Evolutionary conservation across 371 early-diverging fungal genomes (phyloP), one percentile per base, ranked within the genome.

Genomic region (Encephalitozoon hellem): DNA sequence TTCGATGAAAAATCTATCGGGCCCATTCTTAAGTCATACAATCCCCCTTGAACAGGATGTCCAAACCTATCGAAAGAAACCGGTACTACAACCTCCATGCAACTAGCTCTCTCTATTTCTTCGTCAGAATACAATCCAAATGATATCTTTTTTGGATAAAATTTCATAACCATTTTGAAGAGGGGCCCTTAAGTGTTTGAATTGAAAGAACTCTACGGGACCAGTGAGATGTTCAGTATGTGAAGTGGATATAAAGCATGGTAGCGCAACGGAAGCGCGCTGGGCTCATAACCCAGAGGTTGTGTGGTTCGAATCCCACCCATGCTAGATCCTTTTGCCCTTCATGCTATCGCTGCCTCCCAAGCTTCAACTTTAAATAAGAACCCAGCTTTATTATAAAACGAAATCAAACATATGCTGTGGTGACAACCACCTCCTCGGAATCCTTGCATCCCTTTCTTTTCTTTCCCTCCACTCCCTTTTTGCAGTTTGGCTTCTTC

Each of bases 11-110:
- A 88, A 88, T 79, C 89, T 87, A 80, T 88, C 87, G 99, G 96
- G 38, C 99, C 99, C 76, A 99, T 89, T 12, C 92, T 89, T 49
- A 90, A 88, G 87, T 97, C 98, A 80, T 95, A 94, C 25, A 97
- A 87, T 76, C 97, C 97, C 66, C 93, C 91, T 67, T 86, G 87
- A 0, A 89, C 91, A 9, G 98, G 95, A 74, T 94, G 91, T 52
- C 90, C 91, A 47, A 94, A 86, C 23, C 88, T 87, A 87, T 97
- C 96, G 80, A 95, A 91, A 32, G 92, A 83, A n/a, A 87, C 84
- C 0, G 96, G 92, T 80, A 91, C 90, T 54, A 89, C 88, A 77
- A 97, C 90, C 78, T 91, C 89, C 84, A 92, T 91, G 25, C 93
- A 95, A 11, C 95, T 94, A 77, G 94, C 89, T 83, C 89, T 89